Evolutionary conservation across 768 basidiomycete genomes (phyloP).

Genomic region (Auricularia heimuer): DNA sequence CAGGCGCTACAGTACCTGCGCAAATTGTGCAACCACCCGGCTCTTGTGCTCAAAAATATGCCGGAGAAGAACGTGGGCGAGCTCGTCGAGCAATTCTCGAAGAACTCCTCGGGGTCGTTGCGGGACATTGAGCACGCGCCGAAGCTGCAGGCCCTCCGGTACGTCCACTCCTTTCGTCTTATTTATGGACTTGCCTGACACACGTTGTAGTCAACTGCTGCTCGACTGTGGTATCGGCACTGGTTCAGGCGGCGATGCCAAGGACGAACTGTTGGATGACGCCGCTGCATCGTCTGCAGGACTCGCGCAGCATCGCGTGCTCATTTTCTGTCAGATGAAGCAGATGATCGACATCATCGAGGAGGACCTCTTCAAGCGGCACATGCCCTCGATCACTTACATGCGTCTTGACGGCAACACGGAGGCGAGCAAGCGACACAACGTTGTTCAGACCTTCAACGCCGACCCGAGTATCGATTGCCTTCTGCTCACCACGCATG

Average conservation of each 20-base stretch:
- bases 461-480: constrained; percentile 96
- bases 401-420: constrained; percentile 95
- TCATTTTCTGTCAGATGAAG: constrained; percentile 99
- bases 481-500: constrained; percentile 88
- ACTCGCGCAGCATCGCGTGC: constrained; percentile 93
- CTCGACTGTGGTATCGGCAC: constrained; percentile 89
- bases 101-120: constrained; percentile 32
- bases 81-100: constrained; percentile 44
- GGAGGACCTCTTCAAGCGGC: constrained; percentile 76
- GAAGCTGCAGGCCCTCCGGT: constrained; percentile 87
- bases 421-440: constrained; percentile 89
- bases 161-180: constrained; percentile 16
- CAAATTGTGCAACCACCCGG: constrained; percentile 96
- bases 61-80: constrained; percentile 46
- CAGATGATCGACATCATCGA: constrained; percentile 99
- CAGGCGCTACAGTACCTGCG: constrained; percentile 93
- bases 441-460: constrained; percentile 97
- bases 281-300: constrained; percentile 40
- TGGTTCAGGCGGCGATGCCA: constrained; percentile 36
- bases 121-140: constrained; percentile 87
- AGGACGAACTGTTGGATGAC: constrained; percentile 54
- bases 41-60: constrained; percentile 74
- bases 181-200: not conserved
- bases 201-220: constrained; percentile 67
- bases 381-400: constrained; percentile 95